Evolutionary conservation across 2,329 filamentous ascomycete species (phyloP).

Genomic region (Ceratocystis alfenasii): DNA sequence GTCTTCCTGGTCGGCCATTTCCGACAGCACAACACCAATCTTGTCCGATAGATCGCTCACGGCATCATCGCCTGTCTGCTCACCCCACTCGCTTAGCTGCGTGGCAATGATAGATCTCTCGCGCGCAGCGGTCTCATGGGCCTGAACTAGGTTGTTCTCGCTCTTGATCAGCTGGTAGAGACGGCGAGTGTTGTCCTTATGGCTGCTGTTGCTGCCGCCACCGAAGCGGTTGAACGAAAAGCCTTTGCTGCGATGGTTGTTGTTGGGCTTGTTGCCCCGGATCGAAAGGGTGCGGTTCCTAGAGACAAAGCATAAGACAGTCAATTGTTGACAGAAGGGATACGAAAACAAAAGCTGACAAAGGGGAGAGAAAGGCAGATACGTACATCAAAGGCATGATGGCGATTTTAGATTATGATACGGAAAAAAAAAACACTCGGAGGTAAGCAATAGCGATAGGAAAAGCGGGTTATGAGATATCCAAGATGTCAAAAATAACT

Average conservation of each 20-base stretch:
- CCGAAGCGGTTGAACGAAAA: constrained; percentile 83
- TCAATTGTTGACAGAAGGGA: neutral
- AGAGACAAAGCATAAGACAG: neutral
- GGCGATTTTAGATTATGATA: constrained; percentile 2
- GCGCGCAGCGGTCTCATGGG: constrained; percentile 71
- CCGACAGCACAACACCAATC: constrained; percentile 79
- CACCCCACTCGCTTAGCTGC: constrained; percentile 93
- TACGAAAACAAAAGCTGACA: too few relatives aligned
- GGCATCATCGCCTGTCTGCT: constrained; percentile 75
- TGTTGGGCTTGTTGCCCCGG: constrained; percentile 31
- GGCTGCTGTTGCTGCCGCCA: constrained; percentile 47
- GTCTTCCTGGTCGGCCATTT: constrained; percentile 91
- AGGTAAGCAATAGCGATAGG: neutral
- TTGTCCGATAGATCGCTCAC: constrained; percentile 91
- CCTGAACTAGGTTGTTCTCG: constrained; percentile 75
- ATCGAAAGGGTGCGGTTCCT: constrained; percentile 22
- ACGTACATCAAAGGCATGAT: constrained; percentile 22
- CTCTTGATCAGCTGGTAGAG: constrained; percentile 91
- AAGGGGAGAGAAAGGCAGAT: neutral
- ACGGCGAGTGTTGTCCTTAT: constrained; percentile 79
- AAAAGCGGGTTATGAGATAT: constrained; percentile 8
- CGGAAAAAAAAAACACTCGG: neutral
- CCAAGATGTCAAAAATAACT: constrained; percentile 3
- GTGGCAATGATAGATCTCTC: constrained; percentile 76
- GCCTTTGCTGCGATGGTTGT: constrained; percentile 45